These are phyloP conservation scores for Talaromyces amestolkiae DNA, from an alignment of 2,329 filamentous ascomycete species.

Conservation along the genomic window DNA sequence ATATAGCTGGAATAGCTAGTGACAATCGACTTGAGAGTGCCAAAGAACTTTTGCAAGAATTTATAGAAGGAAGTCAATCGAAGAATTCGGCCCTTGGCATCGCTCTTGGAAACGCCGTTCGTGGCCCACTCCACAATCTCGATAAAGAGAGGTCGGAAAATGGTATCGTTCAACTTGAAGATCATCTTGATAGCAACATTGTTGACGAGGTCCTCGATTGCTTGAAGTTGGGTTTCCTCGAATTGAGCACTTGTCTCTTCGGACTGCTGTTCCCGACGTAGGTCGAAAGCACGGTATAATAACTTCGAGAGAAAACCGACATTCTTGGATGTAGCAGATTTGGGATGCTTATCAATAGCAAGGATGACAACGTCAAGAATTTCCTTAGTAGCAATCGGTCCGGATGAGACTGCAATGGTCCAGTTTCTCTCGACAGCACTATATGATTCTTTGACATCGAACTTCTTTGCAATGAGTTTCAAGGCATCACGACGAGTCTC, in stretches of 20 bases:
- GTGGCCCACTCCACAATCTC: constrained; percentile 80
- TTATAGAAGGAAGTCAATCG: constrained; percentile 75
- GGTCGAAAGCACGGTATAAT: constrained; percentile 54
- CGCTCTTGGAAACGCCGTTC: constrained; percentile 60
- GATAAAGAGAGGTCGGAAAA: constrained; percentile 88
- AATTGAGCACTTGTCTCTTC: constrained; percentile 31
- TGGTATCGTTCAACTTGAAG: constrained; percentile 91
- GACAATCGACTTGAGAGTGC: constrained; percentile 85
- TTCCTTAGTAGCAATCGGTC: constrained; percentile 65
- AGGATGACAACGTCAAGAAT: constrained; percentile 67
- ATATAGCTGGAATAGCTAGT: constrained; percentile 88
- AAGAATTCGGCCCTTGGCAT: constrained; percentile 56
- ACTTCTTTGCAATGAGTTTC: constrained; percentile 69
- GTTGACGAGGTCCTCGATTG: constrained; percentile 65
- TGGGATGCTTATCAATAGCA: constrained; percentile 73
- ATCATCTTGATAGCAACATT: constrained; percentile 81
- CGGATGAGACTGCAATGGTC: constrained; percentile 60
- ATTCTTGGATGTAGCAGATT: constrained; percentile 74
- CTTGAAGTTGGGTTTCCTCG: constrained; percentile 50
- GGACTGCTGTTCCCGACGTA: constrained; percentile 42
- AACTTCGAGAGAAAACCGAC: constrained; percentile 64
- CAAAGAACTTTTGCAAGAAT: constrained; percentile 77
- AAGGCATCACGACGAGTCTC: constrained; percentile 68
- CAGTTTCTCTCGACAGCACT: constrained; percentile 71
- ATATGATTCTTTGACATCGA: constrained; percentile 75